Evolutionary conservation across 1,284 basidiomycete genomes (phyloP), one percentile per base, ranked within the genome.

Genomic region (Puccinia novopanici): DNA sequence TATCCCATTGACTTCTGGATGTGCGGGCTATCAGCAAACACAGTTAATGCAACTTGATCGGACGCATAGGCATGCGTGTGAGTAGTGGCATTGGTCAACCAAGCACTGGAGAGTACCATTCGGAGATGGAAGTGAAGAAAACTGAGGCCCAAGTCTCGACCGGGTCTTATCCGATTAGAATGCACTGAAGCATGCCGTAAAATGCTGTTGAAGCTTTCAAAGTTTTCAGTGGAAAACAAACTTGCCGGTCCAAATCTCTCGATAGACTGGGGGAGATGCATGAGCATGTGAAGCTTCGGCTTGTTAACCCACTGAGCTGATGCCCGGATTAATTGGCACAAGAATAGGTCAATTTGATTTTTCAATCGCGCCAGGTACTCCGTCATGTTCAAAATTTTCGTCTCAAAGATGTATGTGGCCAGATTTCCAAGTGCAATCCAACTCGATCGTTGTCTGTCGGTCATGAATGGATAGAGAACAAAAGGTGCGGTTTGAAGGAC

Each of bases 331-430:
- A 45, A 12, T 30, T 48, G 34, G 17, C 3, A 63, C 3, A 75
- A 34, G 37, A 75, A 75, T 45, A 15, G 15, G 3, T 65, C 15
- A 17, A 75, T 75, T 12, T 48, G 12, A 15, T 24, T 8, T 4
- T 42, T 59, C 15, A 71, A n/a, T 84, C 85, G 50, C 72, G 86
- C 85, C 15, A 84, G 13, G 80, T 87, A 85, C 6, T 12, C 27
- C 42, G 86, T 82, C 37, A 87, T 82, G 81, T 87, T 73, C 0
- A 76, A 34, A 63, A 87, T 87, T 19, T 79, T 75, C 0, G 87
- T 86, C 71, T 87, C 86, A 85, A 86, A 87, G 1, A 87, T 83
- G 0, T 87, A 80, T 0, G 86, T 85, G 0, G 86, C 81, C 0
- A 87, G 82, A 45, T 82, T 84, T 0, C 85, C 84, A 0, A 87